phyloP scores from a whole-genome alignment of 2,329 filamentous ascomycete species.

The Lachnellula hyalina region DNA sequence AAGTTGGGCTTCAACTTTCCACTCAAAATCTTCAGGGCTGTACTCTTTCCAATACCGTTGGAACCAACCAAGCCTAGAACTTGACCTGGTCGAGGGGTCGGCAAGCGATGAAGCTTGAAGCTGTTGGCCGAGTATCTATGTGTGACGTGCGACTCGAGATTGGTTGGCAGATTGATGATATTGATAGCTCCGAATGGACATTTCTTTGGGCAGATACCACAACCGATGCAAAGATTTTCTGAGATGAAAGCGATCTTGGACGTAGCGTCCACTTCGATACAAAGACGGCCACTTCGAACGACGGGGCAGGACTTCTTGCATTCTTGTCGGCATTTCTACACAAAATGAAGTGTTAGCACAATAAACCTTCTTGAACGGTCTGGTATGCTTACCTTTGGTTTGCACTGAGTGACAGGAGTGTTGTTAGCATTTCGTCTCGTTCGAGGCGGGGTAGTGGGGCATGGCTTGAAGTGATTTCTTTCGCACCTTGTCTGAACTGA shows the following conservation, averaged over 20 bases:
- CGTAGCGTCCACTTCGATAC: constrained; percentile 84
- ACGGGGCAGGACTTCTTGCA: constrained; percentile 99
- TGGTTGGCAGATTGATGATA: constrained; percentile 99
- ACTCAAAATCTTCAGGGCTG: constrained; percentile 96
- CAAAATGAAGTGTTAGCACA: constrained; percentile 29
- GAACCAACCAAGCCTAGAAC: constrained; percentile 95
- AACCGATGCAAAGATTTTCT: constrained; percentile 92
- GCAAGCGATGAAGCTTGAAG: constrained; percentile 97
- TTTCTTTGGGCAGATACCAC: constrained; percentile 99
- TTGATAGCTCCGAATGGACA: constrained; percentile 98
- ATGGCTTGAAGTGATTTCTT: constrained; percentile 30
- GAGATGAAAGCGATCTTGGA: constrained; percentile 98
- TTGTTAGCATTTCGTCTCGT: constrained; percentile 34
- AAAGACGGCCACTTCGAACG: constrained; percentile 93
- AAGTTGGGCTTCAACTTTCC: constrained; percentile 98
- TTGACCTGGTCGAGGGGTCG: constrained; percentile 91
- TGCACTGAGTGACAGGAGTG: constrained; percentile 56
- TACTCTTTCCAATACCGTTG: constrained; percentile 99
- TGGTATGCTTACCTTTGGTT: constrained; percentile 64
- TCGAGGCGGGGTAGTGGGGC: constrained; percentile 35
- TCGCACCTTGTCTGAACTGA: constrained; percentile 92
- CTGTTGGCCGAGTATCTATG: constrained; percentile 99
- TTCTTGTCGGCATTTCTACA: constrained; percentile 93
- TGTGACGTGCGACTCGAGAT: constrained; percentile 96
- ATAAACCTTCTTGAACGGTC: constrained; percentile 11